Evolutionary conservation across 768 basidiomycete species (phyloP).

Genomic region (Mycena galopus): DNA sequence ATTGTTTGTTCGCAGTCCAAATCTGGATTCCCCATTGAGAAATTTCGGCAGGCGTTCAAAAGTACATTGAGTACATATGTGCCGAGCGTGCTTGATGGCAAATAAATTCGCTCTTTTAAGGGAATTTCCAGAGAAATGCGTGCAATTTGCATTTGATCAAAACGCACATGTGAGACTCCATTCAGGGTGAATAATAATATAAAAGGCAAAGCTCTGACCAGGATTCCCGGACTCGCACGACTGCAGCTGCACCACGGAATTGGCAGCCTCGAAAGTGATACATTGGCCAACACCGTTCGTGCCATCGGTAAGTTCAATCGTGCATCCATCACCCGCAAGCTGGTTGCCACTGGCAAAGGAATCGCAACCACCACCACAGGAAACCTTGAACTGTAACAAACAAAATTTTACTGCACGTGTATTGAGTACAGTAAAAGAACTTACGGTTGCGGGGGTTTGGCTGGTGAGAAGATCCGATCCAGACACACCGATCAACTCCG

Average conservation of each 20-base stretch:
- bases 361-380: slow-evolving; percentile 22
- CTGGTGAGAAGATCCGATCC: slow-evolving; percentile 20
- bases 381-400: slow-evolving; percentile 30
- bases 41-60: no score
- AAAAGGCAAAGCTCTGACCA: slow-evolving; percentile 24
- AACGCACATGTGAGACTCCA: no score
- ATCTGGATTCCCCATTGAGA: no score
- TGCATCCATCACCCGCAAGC: slow-evolving; percentile 24
- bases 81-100: no score
- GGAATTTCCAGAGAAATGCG: no score
- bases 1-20: no score
- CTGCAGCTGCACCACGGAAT: slow-evolving; percentile 28
- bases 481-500: slow-evolving; percentile 13
- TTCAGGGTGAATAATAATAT: no score
- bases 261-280: slow-evolving; percentile 29
- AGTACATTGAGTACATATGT: no score
- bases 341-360: slow-evolving; percentile 23
- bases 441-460: slow-evolving; percentile 6
- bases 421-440: no score
- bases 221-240: slow-evolving; percentile 13
- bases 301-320: slow-evolving; percentile 22
- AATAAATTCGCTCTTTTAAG: no score
- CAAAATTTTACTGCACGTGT: no score
- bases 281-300: slow-evolving; percentile 27
- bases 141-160: no score